Base-by-base conservation (phyloP, 805 yeast genomes). In the Saccharomycopsis sp. region DNA sequence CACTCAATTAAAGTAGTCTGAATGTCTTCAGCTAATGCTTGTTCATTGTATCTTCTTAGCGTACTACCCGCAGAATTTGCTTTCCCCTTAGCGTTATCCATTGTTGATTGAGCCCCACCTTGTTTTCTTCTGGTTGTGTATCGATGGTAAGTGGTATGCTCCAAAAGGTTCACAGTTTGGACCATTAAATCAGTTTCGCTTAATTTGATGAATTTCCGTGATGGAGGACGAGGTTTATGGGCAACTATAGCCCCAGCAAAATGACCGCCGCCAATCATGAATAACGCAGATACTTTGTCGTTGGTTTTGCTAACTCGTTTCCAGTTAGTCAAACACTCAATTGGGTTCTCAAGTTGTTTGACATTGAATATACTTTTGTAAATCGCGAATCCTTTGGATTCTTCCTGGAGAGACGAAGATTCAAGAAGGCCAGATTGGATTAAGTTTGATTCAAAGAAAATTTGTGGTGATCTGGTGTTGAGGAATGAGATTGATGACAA, bases 191-290 rank as follows among this genome's bases (percentile, higher is more conserved):
- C 74, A 27, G 68, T 65, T 41, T 50, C 51, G 13, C 20, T 34
- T 33, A 68, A 67, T 48, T 67, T 64, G 17, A 68, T 72, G 51
- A 77, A 77, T 2, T 87, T 86, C 52, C 72, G 74, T 1, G 73
- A 70, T n/a, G n/a, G n/a, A 32, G 67, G 68, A 41, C 67, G 66
- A 20, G 75, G 81, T 40, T 68, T 68, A 56, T 89, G 97, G 1
- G 87, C 77, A 6, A 93, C 71, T 35, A 93, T 83, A 0, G 96
- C 96, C 16, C 93, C 98, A 0, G 97, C 96, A 67, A 93, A 93
- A 64, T 93, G 97, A 34, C 98, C 98, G 36, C 97, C 97, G 13
- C 97, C 97, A 43, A 93, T 75, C 96, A 93, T 86, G 53, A 93
- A 75, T 9, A 93, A 61, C 0, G 95, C 95, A 4, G 95, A 85